Evolutionary conservation across 352 stramenopile species (phyloP), one percentile per base, ranked within the genome.

Genomic region (Globisporangium alternatum): DNA sequence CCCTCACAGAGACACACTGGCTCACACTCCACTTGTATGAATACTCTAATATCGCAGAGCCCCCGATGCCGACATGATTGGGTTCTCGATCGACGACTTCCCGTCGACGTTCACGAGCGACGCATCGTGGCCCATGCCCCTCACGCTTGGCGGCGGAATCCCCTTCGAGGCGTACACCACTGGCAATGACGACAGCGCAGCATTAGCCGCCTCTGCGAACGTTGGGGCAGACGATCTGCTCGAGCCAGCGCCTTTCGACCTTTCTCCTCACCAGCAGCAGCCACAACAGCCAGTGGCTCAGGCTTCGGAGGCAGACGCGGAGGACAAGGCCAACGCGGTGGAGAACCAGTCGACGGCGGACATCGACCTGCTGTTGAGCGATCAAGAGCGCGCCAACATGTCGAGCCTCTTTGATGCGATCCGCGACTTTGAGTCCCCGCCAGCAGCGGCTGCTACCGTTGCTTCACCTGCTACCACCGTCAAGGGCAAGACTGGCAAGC

Each of bases 341-440:
- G 37, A 30, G 3, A 41, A 30, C 43, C 62, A 72, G 41, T 66
- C 41, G 2, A 45, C 62, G 2, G 55, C 69, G 2, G 75, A 83
- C 37, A 65, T 86, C 44, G 77, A 86, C 28, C 64, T 91, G 48
- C 54, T 91, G 52, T 60, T 91, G 30, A 88, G 80, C 5, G 80
- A 91, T 39, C 79, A 87, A 62, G 82, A 91, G 44, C 71, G 76
- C 33, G 75, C 71, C 10, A 89, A 89, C 59, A 72, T 82, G 54
- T 79, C 75, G 28, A 79, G 69, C 63, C 64, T 91, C 45, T 80
- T 91, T 41, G 82, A 91, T 35, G 80, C 82, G 9, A 91, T 91
- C 56, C 78, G 80, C 2, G 78, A 91, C 61, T 91, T 91, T 28
- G 78, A 90, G 33, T 78, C 75, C 1, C 78, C 80, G 0, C 43